Conservation (phyloP, 345 rosid species). For the Psidium guajava region DNA sequence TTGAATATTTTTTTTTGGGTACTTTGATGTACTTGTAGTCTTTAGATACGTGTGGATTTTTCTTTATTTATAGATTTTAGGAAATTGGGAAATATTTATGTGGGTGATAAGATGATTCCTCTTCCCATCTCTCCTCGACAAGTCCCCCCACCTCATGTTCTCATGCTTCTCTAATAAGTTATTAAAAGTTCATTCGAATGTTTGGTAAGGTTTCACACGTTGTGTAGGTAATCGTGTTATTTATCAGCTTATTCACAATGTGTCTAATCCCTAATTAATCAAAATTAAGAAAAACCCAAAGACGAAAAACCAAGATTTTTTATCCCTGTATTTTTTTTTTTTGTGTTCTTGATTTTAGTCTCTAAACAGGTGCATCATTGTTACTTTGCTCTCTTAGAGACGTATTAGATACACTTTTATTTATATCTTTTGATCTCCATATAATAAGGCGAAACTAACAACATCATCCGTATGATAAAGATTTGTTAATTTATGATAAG, state of each 20-base stretch:
- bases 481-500: background rate
- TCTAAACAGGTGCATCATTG: background rate
- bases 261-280: background rate
- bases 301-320: background rate
- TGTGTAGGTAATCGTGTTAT: background rate
- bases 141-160: background rate
- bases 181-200: background rate
- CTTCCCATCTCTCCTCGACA: background rate
- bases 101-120: background rate
- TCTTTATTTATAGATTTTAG: background rate
- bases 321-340: background rate
- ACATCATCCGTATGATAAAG: background rate
- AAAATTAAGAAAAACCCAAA: background rate
- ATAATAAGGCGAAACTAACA: background rate
- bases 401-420: background rate
- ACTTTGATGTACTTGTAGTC: background rate
- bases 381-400: background rate
- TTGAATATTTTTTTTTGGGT: background rate
- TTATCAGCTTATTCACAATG: background rate
- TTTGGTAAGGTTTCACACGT: background rate
- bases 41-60: background rate
- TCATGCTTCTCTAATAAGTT: background rate
- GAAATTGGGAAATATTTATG: background rate
- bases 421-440: background rate
- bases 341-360: background rate